phyloP scores from a whole-genome alignment of 805 yeast species.

The Saccharomycopsis sp. region DNA sequence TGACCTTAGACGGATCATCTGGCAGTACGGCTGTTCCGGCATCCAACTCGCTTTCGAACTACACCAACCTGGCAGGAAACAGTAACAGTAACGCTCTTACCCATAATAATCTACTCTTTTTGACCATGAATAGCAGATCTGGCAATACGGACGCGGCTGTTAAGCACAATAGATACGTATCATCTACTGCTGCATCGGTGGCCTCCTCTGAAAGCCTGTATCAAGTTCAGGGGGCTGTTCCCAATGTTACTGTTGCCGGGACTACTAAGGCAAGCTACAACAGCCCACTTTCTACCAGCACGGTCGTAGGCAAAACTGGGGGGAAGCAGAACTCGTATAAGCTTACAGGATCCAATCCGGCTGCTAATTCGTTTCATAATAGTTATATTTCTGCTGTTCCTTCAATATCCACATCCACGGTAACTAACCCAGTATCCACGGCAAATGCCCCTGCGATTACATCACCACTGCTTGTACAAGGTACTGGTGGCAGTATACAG shows the following conservation, averaged over 20 bases:
- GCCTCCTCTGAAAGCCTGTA: slow-evolving; percentile 16
- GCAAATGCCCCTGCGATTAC: not conserved
- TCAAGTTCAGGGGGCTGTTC: not conserved
- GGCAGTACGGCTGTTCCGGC: not conserved
- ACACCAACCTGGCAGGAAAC: not conserved
- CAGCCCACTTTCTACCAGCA: not conserved
- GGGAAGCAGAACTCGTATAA: not conserved
- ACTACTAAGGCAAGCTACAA: not conserved
- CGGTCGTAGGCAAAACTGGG: not conserved
- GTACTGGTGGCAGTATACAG: no score
- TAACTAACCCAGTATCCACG: no score
- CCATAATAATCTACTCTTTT: not conserved
- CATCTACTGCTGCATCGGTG: slow-evolving; percentile 20
- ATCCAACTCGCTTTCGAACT: not conserved
- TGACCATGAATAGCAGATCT: not conserved
- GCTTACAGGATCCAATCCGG: not conserved
- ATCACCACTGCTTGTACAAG: not conserved
- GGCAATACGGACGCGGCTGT: not conserved
- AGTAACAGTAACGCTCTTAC: not conserved
- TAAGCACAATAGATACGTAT: slow-evolving; percentile 6
- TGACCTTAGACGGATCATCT: not conserved
- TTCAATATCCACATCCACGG: no score
- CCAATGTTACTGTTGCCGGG: not conserved
- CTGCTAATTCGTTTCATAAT: no score
- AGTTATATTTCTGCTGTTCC: no score